Percentiles rank a stretch among this genome's conserved stretches.
Conservation (phyloP, 2,329 filamentous ascomycete species). For the Ophiostoma sp. region DNA sequence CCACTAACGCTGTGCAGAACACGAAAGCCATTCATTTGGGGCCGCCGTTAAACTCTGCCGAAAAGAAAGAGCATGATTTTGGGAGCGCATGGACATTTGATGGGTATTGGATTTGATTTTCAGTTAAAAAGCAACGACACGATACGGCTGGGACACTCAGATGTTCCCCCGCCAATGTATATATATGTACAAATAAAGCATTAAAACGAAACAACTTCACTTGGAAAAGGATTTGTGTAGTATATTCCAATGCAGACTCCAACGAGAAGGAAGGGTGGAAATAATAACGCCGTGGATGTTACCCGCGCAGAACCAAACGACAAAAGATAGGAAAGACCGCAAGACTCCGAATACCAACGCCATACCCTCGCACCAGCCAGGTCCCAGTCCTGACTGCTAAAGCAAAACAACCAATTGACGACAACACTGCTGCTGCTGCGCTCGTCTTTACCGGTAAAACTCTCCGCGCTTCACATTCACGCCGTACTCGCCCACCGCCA, state of each 20-base stretch:
- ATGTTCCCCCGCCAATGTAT: neutral
- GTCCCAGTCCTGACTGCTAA: neutral
- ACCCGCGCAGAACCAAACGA: neutral
- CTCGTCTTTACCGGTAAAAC: slow-evolving; percentile 72
- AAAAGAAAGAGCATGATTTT: neutral
- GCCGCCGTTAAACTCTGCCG: neutral
- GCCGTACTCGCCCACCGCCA: slow-evolving; percentile 97
- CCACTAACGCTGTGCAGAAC: slow-evolving; percentile 44
- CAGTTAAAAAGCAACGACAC: neutral
- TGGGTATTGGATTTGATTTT: neutral
- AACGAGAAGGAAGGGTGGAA: neutral
- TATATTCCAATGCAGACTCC: neutral
- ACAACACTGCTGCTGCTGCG: neutral
- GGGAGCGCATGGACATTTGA: neutral
- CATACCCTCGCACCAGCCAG: neutral
- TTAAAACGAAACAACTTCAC: neutral
- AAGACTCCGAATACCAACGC: slow-evolving; percentile 1
- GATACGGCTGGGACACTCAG: neutral
- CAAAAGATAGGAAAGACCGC: neutral
- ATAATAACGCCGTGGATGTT: neutral
- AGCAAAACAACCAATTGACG: neutral
- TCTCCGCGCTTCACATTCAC: slow-evolving; percentile 97
- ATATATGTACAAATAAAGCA: slow-evolving; percentile 16
- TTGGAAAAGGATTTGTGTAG: neutral
- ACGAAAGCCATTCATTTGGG: slow-evolving; percentile 59